These are phyloP conservation scores for Penicillium manginii DNA, from an alignment of 495 filamentous ascomycete species.

Conservation along the genomic window DNA sequence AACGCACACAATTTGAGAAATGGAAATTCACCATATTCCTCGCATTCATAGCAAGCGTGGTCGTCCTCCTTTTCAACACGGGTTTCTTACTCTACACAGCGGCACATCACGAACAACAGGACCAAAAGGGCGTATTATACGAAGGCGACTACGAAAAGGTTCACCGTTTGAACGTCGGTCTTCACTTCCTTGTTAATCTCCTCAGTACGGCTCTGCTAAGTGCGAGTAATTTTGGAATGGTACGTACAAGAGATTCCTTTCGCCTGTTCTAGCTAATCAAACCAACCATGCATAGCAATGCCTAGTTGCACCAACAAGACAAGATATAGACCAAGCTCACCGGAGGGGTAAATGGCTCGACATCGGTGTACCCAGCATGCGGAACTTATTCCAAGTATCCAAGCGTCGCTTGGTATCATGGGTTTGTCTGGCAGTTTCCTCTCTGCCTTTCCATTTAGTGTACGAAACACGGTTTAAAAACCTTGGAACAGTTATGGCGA, in stretches of 20 bases:
- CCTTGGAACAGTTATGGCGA: no score
- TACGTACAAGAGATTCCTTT: not conserved
- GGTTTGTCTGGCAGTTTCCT: not conserved
- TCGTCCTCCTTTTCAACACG: constrained; percentile 5
- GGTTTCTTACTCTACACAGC: not conserved
- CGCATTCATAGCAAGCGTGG: constrained; percentile 1
- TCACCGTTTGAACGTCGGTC: not conserved
- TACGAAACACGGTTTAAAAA: not conserved
- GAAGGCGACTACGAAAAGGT: constrained; percentile 5
- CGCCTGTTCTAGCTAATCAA: not conserved
- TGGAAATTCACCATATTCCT: constrained; percentile 7
- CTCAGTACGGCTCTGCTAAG: constrained; percentile 4
- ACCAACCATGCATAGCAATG: constrained; percentile 6
- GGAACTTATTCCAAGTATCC: constrained; percentile 4
- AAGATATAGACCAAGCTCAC: constrained; percentile 1
- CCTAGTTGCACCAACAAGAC: constrained; percentile 8
- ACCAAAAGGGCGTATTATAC: not conserved
- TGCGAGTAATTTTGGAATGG: constrained; percentile 15
- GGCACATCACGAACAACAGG: not conserved
- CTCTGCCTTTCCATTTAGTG: not conserved
- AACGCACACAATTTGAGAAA: no score
- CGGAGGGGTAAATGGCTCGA: not conserved
- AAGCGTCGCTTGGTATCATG: not conserved
- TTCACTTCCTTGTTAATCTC: constrained; percentile 4
- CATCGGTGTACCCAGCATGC: constrained; percentile 7